Evolutionary conservation across 2,329 filamentous ascomycete genomes (phyloP).

Genomic region (Phyllosticta citribraziliensis): DNA sequence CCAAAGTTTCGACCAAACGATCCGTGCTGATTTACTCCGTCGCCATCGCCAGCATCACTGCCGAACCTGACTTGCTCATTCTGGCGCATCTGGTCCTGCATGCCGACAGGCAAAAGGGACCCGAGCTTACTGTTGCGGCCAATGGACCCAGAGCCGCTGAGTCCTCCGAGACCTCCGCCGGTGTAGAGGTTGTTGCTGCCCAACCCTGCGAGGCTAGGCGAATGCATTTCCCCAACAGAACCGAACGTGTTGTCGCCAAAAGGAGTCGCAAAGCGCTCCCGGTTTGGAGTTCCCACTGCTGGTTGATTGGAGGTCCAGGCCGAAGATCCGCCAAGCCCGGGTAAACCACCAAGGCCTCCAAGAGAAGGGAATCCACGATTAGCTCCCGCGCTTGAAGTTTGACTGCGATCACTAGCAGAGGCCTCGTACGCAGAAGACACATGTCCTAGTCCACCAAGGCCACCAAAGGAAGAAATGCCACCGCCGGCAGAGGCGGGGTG

Average conservation of each 20-base stretch:
- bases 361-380: slow-evolving; percentile 58
- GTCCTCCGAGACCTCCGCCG: slow-evolving; percentile 37
- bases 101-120: slow-evolving; percentile 75
- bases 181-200: slow-evolving; percentile 54
- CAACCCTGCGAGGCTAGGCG: slow-evolving; percentile 58
- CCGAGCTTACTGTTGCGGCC: slow-evolving; percentile 73
- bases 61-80: slow-evolving; percentile 33
- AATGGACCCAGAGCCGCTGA: slow-evolving; percentile 53
- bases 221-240: slow-evolving; percentile 67
- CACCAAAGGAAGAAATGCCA: slow-evolving; percentile 43
- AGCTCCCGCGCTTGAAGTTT: slow-evolving; percentile 79
- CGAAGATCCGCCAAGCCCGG: slow-evolving; percentile 48
- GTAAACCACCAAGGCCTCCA: slow-evolving; percentile 48
- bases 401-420: slow-evolving; percentile 78
- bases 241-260: slow-evolving; percentile 60
- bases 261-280: slow-evolving; percentile 43
- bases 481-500: slow-evolving; percentile 32
- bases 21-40: slow-evolving; percentile 35
- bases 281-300: slow-evolving; percentile 63
- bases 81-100: slow-evolving; percentile 82
- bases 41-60: slow-evolving; percentile 48
- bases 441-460: slow-evolving; percentile 44
- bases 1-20: slow-evolving; percentile 57
- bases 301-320: slow-evolving; percentile 58
- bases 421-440: slow-evolving; percentile 34